Evolutionary conservation across 1,139 yeast species (phyloP).

Genomic region (Yamadazyma diospyri): DNA sequence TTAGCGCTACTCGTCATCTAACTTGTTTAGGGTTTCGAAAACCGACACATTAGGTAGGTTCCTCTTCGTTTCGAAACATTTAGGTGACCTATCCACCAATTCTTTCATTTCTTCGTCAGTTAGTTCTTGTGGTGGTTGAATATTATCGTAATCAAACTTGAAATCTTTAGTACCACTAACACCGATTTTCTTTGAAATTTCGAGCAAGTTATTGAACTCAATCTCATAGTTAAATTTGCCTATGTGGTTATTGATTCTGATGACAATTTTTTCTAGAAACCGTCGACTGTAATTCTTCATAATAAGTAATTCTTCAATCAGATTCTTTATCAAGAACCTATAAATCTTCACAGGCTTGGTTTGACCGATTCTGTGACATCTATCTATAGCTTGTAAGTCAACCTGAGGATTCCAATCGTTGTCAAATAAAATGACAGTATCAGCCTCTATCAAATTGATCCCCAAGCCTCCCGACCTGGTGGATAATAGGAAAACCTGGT

Average conservation of each 20-base stretch:
- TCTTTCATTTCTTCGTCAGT: conserved; percentile 45
- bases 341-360: conserved; percentile 75
- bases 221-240: conserved; percentile 13
- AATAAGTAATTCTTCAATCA: conserved; percentile 79
- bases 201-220: conserved; percentile 28
- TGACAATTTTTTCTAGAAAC: conserved; percentile 74
- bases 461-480: conserved; percentile 97
- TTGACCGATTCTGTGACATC: conserved; percentile 94
- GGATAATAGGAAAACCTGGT: conserved; percentile 64
- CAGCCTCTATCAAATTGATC: conserved; percentile 80
- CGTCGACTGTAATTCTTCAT: conserved; percentile 77
- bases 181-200: conserved; percentile 25
- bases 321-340: conserved; percentile 70
- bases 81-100: conserved; percentile 49
- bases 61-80: conserved; percentile 36
- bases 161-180: conserved; percentile 12
- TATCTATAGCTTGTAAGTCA: conserved; percentile 92
- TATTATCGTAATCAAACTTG: conserved; percentile 12
- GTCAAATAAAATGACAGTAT: conserved; percentile 85
- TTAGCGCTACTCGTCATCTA: conserved; percentile 18
- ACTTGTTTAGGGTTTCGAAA: conserved; percentile 49
- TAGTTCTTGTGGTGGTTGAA: conserved; percentile 13
- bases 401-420: conserved; percentile 98
- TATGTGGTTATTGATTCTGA: conserved; percentile 71
- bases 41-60: conserved; percentile 43